Evolutionary conservation across 352 stramenopile species (phyloP).

Genomic region (Phytophthora pseudosyringae): DNA sequence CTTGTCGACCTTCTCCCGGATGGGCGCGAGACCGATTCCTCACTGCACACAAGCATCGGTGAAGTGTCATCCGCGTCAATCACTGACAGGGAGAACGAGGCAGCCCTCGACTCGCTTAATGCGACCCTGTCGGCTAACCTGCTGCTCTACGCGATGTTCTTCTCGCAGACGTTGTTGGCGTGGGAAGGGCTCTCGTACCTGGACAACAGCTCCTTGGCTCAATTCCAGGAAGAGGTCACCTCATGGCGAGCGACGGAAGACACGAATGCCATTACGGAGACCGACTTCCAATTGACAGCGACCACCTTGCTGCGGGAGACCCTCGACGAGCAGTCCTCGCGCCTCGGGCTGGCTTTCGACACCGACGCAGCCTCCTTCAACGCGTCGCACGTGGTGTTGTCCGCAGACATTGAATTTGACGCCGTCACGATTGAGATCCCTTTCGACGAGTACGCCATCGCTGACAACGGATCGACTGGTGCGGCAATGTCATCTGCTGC

Average conservation of each 20-base stretch:
- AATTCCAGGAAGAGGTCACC: constrained; percentile 26
- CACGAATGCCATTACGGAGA: not conserved
- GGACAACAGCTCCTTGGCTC: constrained; percentile 26
- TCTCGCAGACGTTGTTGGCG: constrained; percentile 39
- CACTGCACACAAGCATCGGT: constrained; percentile 22
- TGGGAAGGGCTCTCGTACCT: constrained; percentile 39
- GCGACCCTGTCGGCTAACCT: constrained; percentile 38
- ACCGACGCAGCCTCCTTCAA: constrained; percentile 33
- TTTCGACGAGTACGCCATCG: constrained; percentile 30
- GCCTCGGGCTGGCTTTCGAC: constrained; percentile 25
- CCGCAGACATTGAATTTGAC: constrained; percentile 42
- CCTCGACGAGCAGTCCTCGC: constrained; percentile 30
- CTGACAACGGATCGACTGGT: constrained; percentile 13
- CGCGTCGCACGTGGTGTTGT: constrained; percentile 36
- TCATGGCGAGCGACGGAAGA: constrained; percentile 18
- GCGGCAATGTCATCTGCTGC: constrained; percentile 5
- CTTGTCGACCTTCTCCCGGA: constrained; percentile 39
- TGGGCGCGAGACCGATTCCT: constrained; percentile 17
- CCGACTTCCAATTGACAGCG: constrained; percentile 24
- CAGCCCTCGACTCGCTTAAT: constrained; percentile 10
- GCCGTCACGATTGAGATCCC: constrained; percentile 52
- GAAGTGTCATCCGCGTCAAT: not conserved
- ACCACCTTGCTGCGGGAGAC: constrained; percentile 23
- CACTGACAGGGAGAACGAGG: not conserved
- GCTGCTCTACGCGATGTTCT: constrained; percentile 45